Conservation (phyloP, 805 yeast species). For the Teunomyces tritomae region DNA sequence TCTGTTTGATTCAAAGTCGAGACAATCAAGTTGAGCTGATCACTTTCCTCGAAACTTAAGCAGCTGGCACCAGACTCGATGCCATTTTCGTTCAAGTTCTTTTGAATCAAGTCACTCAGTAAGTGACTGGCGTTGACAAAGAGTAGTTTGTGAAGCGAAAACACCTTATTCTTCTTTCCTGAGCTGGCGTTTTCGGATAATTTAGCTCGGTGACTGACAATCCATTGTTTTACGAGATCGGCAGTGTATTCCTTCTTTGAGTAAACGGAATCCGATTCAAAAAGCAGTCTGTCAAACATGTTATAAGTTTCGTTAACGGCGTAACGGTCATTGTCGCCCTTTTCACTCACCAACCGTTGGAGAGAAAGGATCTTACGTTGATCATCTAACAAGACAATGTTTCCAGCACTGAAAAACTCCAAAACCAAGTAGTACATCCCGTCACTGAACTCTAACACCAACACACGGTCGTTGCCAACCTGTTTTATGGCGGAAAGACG, state of each 20-base stretch:
- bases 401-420: slow-evolving; percentile 96
- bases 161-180: slow-evolving; percentile 40
- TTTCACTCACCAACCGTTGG: slow-evolving; percentile 76
- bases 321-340: slow-evolving; percentile 58
- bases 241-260: slow-evolving; percentile 20
- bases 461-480: slow-evolving; percentile 76
- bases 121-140: slow-evolving; percentile 69
- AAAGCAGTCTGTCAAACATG: slow-evolving; percentile 55
- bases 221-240: slow-evolving; percentile 40
- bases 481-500: slow-evolving; percentile 72
- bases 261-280: slow-evolving; percentile 22
- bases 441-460: slow-evolving; percentile 81
- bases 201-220: slow-evolving; percentile 28
- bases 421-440: slow-evolving; percentile 74
- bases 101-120: slow-evolving; percentile 75
- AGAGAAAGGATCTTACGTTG: slow-evolving; percentile 65
- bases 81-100: slow-evolving; percentile 44
- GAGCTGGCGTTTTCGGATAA: slow-evolving; percentile 13
- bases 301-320: slow-evolving; percentile 74
- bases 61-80: slow-evolving; percentile 46
- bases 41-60: slow-evolving; percentile 23
- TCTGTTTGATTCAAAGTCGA: slow-evolving; percentile 49
- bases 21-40: slow-evolving; percentile 31
- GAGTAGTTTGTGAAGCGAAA: slow-evolving; percentile 66
- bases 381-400: slow-evolving; percentile 72